A percentile compares a stretch with the other conserved stretches of the same genome.
phyloP scores from a whole-genome alignment of 75 land plant species.

The Adiantum capillusveneris region DNA sequence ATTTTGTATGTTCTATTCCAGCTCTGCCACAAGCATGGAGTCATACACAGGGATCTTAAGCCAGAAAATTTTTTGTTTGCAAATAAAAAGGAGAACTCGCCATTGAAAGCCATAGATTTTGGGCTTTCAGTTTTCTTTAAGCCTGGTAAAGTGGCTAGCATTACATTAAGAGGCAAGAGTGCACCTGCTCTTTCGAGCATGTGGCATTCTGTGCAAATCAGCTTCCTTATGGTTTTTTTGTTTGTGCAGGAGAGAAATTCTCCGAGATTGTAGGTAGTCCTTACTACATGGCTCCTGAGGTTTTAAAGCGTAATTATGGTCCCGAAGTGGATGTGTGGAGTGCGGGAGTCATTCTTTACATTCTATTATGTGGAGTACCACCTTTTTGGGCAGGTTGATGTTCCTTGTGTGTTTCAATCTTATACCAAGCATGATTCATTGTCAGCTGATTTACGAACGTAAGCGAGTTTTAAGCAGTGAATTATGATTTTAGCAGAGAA shows the following conservation, averaged over 20 bases:
- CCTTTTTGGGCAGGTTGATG: slow-evolving; percentile 65
- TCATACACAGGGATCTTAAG: slow-evolving; percentile 45
- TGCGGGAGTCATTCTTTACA: slow-evolving; percentile 40
- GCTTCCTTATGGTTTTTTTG: slow-evolving; percentile 15
- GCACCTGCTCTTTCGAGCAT: neutral
- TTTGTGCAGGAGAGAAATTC: slow-evolving; percentile 31
- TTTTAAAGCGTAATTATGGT: slow-evolving; percentile 57
- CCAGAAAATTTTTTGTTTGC: slow-evolving; percentile 35
- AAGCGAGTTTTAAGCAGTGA: too few relatives aligned
- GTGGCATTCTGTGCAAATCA: slow-evolving; percentile 14
- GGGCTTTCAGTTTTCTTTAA: slow-evolving; percentile 30
- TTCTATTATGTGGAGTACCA: slow-evolving; percentile 63
- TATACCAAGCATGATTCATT: neutral
- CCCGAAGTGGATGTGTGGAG: slow-evolving; percentile 74
- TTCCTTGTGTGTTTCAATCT: neutral
- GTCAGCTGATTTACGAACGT: neutral
- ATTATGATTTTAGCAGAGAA: too few relatives aligned
- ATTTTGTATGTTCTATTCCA: slow-evolving; percentile 17
- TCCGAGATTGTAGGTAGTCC: slow-evolving; percentile 75
- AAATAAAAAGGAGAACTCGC: slow-evolving; percentile 19
- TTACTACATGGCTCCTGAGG: slow-evolving; percentile 83
- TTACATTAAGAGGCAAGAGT: neutral
- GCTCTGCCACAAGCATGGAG: slow-evolving; percentile 40
- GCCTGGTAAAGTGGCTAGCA: slow-evolving; percentile 26
- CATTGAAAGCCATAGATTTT: slow-evolving; percentile 35